A percentile compares a stretch with the other conserved stretches of the same genome.
These are phyloP conservation scores for Venturia oleaginea DNA, from an alignment of 2,329 filamentous ascomycete species.

Conservation along the genomic window DNA sequence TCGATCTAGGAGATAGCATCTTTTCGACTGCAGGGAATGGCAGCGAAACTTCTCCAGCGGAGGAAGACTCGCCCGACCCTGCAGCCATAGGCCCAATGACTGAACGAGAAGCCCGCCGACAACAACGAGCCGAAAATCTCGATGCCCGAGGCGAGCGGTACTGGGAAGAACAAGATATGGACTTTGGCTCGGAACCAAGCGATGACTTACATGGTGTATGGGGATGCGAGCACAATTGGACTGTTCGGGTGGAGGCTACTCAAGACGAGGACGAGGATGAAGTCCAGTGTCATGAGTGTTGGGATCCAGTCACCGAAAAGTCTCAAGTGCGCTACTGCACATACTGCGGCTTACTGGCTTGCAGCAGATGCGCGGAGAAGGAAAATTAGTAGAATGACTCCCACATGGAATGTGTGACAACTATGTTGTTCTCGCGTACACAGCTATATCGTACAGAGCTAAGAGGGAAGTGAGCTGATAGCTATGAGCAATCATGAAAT, in stretches of 20 bases:
- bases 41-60: background rate
- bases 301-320: background rate
- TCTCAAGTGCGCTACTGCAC: background rate
- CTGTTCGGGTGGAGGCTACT: background rate
- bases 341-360: background rate
- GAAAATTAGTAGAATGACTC: background rate
- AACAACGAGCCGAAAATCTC: background rate
- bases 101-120: background rate
- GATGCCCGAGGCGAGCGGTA: background rate
- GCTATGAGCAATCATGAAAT: no score
- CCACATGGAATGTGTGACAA: background rate
- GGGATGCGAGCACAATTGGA: background rate
- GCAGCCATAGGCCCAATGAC: background rate
- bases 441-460: no score
- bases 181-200: constrained; percentile 4
- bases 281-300: background rate
- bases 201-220: background rate
- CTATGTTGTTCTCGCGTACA: no score
- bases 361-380: background rate
- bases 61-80: background rate
- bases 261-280: background rate
- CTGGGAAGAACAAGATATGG: constrained; percentile 2
- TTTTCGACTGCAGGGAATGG: background rate
- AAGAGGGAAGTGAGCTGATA: no score
- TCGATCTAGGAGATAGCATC: background rate